Evolutionary conservation across 768 basidiomycete species (phyloP), one percentile per base, ranked within the genome.

Genomic region (Phylloporus arenicola): DNA sequence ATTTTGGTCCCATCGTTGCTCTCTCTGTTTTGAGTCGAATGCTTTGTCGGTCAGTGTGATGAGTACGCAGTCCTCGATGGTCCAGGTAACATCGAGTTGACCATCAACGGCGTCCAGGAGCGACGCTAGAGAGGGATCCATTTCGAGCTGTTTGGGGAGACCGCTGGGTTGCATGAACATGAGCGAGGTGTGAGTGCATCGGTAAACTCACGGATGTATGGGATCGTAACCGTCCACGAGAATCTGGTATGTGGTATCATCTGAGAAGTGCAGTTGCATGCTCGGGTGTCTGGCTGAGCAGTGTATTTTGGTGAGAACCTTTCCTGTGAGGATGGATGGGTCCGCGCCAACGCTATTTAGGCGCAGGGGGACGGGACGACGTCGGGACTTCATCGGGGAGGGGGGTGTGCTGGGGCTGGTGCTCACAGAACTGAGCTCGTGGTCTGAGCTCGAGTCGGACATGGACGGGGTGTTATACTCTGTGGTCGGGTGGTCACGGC

Each of bases 151-250:
- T 64, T 83, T 83, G 10, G 82, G 81, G 38, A 83, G 62, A 45
- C 82, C 82, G 30, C 65, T 67, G 49, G 2, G 9, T 5, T 16
- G 45, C 4, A 27, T 56, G 1, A 50, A 41, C 11, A 53, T 30
- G 35, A 43, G 7, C 4, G 9, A 9, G 14, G 27, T 37, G 33
- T 17, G 22, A 17, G 34, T 4, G 17, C 4, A 3, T 25, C n/a
- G 20, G 27, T 30, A 27, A 37, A 53, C 67, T 51, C 48, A 67
- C 65, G 68, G 76, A 57, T 77, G 72, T 13, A 66, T 52, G 1
- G 83, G 82, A 55, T 81, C 69, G 62, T 84, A 84, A 3, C 83
- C 83, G 43, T 82, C 82, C 33, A 84, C 75, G n/a, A 75, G 75
- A 45, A 84, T 64, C 57, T 79, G 77, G 49, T 71, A 73, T 16